A percentile compares a stretch with the other conserved stretches of the same genome.
Conservation (phyloP, 1,284 basidiomycete genomes). For the Trichosporon sp. region DNA sequence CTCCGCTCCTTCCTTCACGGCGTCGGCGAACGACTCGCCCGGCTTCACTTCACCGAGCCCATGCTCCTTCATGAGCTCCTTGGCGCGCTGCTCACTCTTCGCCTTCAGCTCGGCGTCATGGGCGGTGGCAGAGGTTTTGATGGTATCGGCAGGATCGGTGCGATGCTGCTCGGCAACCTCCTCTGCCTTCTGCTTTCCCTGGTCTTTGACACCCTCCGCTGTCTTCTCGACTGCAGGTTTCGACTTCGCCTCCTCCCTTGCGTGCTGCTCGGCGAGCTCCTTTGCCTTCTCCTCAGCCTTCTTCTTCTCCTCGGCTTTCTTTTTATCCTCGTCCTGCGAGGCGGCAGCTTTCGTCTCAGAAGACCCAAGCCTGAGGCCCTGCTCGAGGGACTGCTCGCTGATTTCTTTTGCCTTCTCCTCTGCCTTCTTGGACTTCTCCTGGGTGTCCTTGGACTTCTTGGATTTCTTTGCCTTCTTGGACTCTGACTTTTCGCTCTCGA, state of each 20-base stretch:
- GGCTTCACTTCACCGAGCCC: neutral
- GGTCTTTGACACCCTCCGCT: neutral
- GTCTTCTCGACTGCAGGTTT: neutral
- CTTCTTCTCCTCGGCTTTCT: neutral
- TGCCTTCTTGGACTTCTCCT: neutral
- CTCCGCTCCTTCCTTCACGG: neutral
- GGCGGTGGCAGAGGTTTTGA: neutral
- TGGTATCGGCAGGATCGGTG: neutral
- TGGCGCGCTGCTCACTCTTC: neutral
- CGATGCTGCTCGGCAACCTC: neutral
- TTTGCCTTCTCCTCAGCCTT: neutral
- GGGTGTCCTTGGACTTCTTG: neutral
- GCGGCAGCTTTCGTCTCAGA: too few relatives aligned
- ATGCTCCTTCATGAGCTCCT: neutral
- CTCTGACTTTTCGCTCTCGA: conserved; percentile 14
- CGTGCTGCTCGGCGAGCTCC: too few relatives aligned
- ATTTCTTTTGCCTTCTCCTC: neutral
- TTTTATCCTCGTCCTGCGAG: too few relatives aligned
- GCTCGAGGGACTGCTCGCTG: too few relatives aligned
- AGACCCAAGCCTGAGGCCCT: too few relatives aligned
- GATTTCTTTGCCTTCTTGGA: neutral
- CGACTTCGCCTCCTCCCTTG: too few relatives aligned
- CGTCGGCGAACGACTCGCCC: neutral
- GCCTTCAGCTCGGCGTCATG: neutral
- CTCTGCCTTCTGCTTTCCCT: too few relatives aligned